Conservation (phyloP, 1,139 yeast species). For the Hyphopichia pseudoburtonii region DNA sequence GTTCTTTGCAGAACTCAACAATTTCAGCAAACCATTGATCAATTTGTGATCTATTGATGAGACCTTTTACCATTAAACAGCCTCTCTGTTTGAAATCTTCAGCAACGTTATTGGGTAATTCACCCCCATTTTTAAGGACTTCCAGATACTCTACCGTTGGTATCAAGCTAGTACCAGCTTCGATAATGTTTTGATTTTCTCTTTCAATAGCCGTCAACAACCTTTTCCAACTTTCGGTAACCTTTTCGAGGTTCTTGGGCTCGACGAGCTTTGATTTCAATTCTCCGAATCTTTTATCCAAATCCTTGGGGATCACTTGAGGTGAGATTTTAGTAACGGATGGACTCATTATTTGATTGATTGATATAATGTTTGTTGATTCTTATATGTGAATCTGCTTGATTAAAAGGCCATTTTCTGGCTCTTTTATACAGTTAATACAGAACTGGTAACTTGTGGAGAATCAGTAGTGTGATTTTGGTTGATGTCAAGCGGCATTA, state of each 20-base stretch:
- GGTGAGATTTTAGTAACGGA: not conserved
- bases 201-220: constrained; percentile 17
- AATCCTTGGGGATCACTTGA: constrained; percentile 4
- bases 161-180: constrained; percentile 14
- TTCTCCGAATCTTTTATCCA: constrained; percentile 12
- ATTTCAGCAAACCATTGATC: constrained; percentile 19
- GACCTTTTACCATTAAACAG: constrained; percentile 19
- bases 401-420: too few species aligned
- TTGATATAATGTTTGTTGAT: too few species aligned
- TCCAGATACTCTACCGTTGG: constrained; percentile 18
- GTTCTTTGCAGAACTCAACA: constrained; percentile 19
- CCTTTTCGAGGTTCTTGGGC: constrained; percentile 20
- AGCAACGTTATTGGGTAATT: constrained; percentile 13
- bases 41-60: constrained; percentile 15
- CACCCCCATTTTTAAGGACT: constrained; percentile 12
- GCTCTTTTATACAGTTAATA: too few species aligned
- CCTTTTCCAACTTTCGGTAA: constrained; percentile 22
- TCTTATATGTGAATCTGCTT: too few species aligned
- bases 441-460: too few species aligned
- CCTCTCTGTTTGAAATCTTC: constrained; percentile 11
- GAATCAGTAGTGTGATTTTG: too few species aligned
- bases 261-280: constrained; percentile 17
- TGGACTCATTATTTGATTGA: constrained; percentile 3
- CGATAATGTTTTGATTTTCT: constrained; percentile 14
- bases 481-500: too few species aligned